Percentiles rank a stretch among this genome's conserved stretches.
Conservation (phyloP, 2,329 filamentous ascomycete species). For the Cercospora berteroae region DNA sequence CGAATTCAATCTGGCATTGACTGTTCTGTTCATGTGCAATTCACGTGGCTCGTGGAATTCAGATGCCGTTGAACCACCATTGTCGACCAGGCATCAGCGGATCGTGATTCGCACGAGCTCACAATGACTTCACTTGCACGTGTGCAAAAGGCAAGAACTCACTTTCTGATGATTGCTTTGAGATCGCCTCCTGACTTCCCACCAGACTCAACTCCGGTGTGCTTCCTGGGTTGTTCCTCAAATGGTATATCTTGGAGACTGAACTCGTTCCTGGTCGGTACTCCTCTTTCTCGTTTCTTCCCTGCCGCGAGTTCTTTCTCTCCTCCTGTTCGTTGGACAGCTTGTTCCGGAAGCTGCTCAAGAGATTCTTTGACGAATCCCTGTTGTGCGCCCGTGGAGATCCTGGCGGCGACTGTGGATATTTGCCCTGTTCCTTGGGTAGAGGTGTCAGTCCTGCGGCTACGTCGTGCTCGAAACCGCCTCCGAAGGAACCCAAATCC, state of each 20-base stretch:
- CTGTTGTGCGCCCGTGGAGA: conserved; percentile 31
- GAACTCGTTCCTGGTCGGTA: conserved; percentile 35
- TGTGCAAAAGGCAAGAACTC: conserved; percentile 18
- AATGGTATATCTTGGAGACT: conserved; percentile 40
- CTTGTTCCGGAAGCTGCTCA: conserved; percentile 31
- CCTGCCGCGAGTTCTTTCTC: conserved; percentile 26
- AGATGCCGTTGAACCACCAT: background rate
- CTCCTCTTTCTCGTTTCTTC: conserved; percentile 32
- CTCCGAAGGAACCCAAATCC: conserved; percentile 40
- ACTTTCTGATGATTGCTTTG: conserved; percentile 32
- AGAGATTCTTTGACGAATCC: conserved; percentile 31
- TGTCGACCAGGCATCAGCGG: background rate
- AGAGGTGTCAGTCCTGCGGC: conserved; percentile 27
- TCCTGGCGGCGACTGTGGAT: conserved; percentile 33
- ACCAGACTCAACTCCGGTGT: conserved; percentile 48
- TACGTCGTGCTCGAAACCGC: conserved; percentile 32
- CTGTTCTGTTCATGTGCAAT: background rate
- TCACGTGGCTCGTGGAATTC: background rate
- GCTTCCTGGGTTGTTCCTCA: conserved; percentile 47
- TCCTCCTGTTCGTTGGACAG: conserved; percentile 22
- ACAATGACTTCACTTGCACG: background rate
- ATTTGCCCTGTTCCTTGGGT: conserved; percentile 24
- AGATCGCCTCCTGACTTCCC: conserved; percentile 33
- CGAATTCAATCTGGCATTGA: background rate
- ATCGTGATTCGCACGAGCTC: background rate